phyloP scores from a whole-genome alignment of 805 yeast species.

The Barnettozyma sucrosica region DNA sequence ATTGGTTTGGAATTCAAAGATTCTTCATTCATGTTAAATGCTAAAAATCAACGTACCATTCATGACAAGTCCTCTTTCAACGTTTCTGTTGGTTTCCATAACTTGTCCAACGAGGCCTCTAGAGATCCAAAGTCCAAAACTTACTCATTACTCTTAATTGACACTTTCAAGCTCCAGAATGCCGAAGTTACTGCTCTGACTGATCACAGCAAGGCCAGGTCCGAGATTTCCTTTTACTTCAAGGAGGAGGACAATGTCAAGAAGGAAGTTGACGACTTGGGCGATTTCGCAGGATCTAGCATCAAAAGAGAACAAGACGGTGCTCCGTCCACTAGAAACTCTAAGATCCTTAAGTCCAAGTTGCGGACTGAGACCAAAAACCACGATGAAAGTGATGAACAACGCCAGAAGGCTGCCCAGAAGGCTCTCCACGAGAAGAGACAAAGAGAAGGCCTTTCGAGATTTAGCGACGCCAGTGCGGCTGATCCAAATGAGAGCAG shows the following conservation, averaged over 20 bases:
- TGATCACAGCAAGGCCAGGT: conserved; percentile 60
- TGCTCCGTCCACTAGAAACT: conserved; percentile 30
- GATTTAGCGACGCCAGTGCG: conserved; percentile 77
- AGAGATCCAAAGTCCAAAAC: conserved; percentile 45
- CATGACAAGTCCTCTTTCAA: conserved; percentile 71
- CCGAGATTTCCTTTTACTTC: conserved; percentile 79
- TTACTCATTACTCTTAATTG: conserved; percentile 72
- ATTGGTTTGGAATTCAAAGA: conserved; percentile 90
- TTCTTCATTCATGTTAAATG: conserved; percentile 62
- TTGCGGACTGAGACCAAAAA: conserved; percentile 69
- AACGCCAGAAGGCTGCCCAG: conserved; percentile 78
- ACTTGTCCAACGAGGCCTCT: conserved; percentile 43
- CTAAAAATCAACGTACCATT: conserved; percentile 62
- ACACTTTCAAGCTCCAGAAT: conserved; percentile 64
- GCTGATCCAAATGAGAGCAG: conserved; percentile 51
- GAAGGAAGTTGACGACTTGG: conserved; percentile 36
- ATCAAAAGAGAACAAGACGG: conserved; percentile 27
- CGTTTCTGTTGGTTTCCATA: conserved; percentile 71
- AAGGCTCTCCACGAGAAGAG: conserved; percentile 75
- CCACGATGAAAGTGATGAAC: conserved; percentile 73
- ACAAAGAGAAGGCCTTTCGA: conserved; percentile 78
- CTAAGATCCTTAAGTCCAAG: conserved; percentile 73
- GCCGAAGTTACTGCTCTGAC: conserved; percentile 64
- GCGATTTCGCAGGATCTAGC: conserved; percentile 25
- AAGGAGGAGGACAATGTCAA: conserved; percentile 51